phyloP scores from a whole-genome alignment of 495 filamentous ascomycete species.

The Saxophila tyrrhenica region DNA sequence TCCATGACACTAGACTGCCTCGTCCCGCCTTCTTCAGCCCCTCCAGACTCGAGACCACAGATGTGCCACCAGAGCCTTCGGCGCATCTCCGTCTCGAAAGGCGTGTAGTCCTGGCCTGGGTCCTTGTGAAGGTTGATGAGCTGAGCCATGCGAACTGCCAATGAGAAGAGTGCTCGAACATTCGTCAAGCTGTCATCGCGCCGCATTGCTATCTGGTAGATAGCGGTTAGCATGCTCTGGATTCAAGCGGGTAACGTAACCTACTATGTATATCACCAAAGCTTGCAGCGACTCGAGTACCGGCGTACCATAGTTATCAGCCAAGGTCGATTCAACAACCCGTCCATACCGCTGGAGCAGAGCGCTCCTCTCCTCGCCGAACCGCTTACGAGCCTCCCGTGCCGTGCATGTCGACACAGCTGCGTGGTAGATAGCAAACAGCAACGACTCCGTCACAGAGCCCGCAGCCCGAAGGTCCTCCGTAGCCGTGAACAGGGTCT shows the following conservation, averaged over 20 bases:
- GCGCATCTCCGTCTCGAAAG: slow-evolving; percentile 5
- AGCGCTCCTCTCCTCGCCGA: slow-evolving; percentile 1
- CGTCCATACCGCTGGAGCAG: slow-evolving; percentile 9
- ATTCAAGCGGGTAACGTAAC: too few relatives aligned
- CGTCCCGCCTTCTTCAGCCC: slow-evolving; percentile 2
- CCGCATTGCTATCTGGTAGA: not conserved
- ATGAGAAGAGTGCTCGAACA: slow-evolving; percentile 1
- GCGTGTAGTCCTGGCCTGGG: not conserved
- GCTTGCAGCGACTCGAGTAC: slow-evolving; percentile 9
- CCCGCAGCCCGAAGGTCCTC: not conserved
- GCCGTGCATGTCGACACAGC: slow-evolving; percentile 10
- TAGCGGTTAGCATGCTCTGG: too few relatives aligned
- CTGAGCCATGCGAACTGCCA: slow-evolving; percentile 8
- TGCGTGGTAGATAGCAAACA: slow-evolving; percentile 9
- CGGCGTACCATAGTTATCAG: slow-evolving; percentile 5
- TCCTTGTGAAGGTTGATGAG: slow-evolving; percentile 8
- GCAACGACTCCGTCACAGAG: not conserved
- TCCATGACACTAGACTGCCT: slow-evolving; percentile 12
- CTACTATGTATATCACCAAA: slow-evolving; percentile 12
- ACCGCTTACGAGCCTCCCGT: slow-evolving; percentile 2
- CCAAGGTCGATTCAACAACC: slow-evolving; percentile 1
- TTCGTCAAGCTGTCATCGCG: slow-evolving; percentile 4
- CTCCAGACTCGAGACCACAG: slow-evolving; percentile 3
- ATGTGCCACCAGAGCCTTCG: slow-evolving; percentile 14
- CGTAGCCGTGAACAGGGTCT: not conserved